phyloP scores from a whole-genome alignment of 768 basidiomycete genomes.

The Hebeloma cylindrosporum region DNA sequence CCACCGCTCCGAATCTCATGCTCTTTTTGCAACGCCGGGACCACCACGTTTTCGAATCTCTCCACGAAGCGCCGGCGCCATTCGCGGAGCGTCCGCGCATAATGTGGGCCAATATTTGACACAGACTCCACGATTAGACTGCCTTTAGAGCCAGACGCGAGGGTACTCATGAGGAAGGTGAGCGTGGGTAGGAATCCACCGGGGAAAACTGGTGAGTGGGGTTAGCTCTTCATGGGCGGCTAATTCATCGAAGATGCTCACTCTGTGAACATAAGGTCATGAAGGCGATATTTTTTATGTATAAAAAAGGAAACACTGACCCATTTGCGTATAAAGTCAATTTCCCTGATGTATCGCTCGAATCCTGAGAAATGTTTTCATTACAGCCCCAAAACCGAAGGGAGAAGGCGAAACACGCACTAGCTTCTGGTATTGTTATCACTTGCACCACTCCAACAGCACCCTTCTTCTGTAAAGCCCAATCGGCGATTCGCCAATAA shows the following conservation, averaged over 20 bases:
- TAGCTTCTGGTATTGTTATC: conserved; percentile 72
- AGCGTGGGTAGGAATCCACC: conserved; percentile 70
- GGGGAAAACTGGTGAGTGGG: conserved; percentile 56
- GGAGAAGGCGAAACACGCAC: conserved; percentile 39
- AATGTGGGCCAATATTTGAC: conserved; percentile 73
- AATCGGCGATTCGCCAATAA: conserved; percentile 66
- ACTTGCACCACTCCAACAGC: conserved; percentile 73
- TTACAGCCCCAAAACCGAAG: neutral
- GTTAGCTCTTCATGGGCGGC: neutral
- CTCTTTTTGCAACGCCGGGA: conserved; percentile 57
- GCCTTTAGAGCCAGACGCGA: conserved; percentile 46
- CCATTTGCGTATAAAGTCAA: conserved; percentile 83
- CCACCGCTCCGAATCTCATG: conserved; percentile 52
- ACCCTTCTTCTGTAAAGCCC: conserved; percentile 57
- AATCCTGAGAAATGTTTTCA: conserved; percentile 39
- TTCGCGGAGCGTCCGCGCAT: conserved; percentile 77
- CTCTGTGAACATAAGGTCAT: conserved; percentile 21
- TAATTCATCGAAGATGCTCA: conserved; percentile 11
- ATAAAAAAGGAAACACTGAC: no score
- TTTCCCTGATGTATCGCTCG: conserved; percentile 52
- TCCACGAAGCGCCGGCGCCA: conserved; percentile 65
- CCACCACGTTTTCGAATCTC: conserved; percentile 57
- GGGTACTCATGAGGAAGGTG: conserved; percentile 51
- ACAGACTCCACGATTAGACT: conserved; percentile 64
- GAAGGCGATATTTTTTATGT: no score